Evolutionary conservation across 2,329 filamentous ascomycete genomes (phyloP), one percentile per base, ranked within the genome.

Genomic region (Alternaria ethzedia): DNA sequence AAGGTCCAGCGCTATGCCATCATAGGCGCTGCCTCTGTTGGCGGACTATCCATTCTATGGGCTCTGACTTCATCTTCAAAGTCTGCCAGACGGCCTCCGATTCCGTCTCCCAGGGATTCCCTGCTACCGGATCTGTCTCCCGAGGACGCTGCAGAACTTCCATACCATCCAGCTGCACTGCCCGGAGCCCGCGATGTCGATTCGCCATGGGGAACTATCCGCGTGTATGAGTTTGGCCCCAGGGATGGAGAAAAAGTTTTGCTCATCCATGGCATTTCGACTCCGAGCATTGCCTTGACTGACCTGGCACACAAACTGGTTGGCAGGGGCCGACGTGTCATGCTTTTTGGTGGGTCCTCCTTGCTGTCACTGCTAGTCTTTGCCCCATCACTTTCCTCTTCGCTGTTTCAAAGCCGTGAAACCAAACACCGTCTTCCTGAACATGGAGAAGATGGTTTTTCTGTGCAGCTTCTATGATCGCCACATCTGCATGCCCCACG

Each of bases 161-260:
- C 83, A 0, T 93, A 96, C 77, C 91, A 91, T 2, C 88, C 88
- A 4, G 86, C 93, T 77, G 86, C 86, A 15, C 85, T 94, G 13
- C 91, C 91, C 0, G 90, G 91, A 7, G 87, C 83, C 0, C 86
- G 91, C 61, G 88, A 93, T 75, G 88, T 96, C 15, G 75, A 83
- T 12, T 90, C 88, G 5, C 88, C 89, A 4, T 94, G 92, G 74
- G 92, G 93, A 15, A 87, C 82, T 5, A 87, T 92, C 65, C 83
- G 90, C 49, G 89, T 92, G 4, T 95, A 93, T 75, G 93, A 96
- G 82, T 96, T 90, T 86, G 93, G 93, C 0, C 91, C 91, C 0
- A 85, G 88, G 62, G 81, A 86, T 36, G 92, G 92, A 1, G 85
- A 88, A 26, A 93, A 90, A 73, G 88, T 95, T 1, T 81, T 96